These are phyloP conservation scores for Pseudocercospora vitis DNA, from an alignment of 2,329 filamentous ascomycete genomes.

Conservation along the genomic window DNA sequence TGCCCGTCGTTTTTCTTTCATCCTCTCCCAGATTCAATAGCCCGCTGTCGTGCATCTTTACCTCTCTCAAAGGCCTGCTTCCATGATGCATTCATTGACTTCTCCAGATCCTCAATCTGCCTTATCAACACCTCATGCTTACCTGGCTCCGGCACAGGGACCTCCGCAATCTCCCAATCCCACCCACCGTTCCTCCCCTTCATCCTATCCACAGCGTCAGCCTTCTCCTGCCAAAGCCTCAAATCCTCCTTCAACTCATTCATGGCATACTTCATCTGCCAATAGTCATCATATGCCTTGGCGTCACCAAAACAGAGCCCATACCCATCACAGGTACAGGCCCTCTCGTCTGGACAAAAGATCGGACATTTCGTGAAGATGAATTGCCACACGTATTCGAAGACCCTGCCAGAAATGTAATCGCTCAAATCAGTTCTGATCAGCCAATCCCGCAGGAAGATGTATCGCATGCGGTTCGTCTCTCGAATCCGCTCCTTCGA, in stretches of 20 bases:
- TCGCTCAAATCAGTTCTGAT: constrained; percentile 58
- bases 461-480: constrained; percentile 55
- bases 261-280: constrained; percentile 47
- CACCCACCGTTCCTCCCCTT: constrained; percentile 41
- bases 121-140: constrained; percentile 46
- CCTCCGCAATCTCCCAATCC: constrained; percentile 40
- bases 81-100: constrained; percentile 45
- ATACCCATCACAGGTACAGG: constrained; percentile 65
- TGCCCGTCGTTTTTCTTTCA: constrained; percentile 60
- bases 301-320: constrained; percentile 61
- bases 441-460: constrained; percentile 62
- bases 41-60: constrained; percentile 52
- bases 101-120: constrained; percentile 47
- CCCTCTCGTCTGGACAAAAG: constrained; percentile 54
- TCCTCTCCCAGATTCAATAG: constrained; percentile 53
- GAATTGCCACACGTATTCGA: constrained; percentile 65
- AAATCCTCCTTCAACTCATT: constrained; percentile 46
- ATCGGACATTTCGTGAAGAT: constrained; percentile 56
- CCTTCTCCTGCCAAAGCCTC: constrained; percentile 44
- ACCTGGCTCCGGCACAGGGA: constrained; percentile 44
- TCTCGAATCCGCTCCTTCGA: constrained; percentile 57
- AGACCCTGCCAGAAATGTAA: constrained; percentile 59
- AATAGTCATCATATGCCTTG: constrained; percentile 51
- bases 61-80: constrained; percentile 52
- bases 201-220: constrained; percentile 40